A percentile compares a stretch with the other conserved stretches of the same genome.
These are phyloP conservation scores for Podila clonocystis DNA, from an alignment of 192 early-diverging fungal genomes.

Conservation along the genomic window DNA sequence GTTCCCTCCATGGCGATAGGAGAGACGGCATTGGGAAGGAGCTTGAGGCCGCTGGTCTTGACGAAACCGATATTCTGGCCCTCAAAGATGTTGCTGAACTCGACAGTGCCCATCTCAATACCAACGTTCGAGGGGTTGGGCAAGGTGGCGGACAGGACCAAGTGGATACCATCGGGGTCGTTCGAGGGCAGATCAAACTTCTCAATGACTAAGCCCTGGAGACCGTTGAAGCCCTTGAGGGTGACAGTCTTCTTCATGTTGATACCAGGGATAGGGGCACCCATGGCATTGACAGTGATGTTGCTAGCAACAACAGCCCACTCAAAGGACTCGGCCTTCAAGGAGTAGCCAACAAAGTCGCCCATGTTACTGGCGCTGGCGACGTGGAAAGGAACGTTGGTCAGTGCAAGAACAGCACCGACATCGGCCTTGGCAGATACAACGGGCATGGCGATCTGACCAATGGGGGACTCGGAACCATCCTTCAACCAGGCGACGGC, in stretches of 20 bases:
- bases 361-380: conserved; percentile 52
- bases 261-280: conserved; percentile 57
- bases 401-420: conserved; percentile 59
- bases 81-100: conserved; percentile 53
- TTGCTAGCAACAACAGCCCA: conserved; percentile 59
- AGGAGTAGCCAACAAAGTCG: conserved; percentile 59
- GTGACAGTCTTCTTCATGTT: conserved; percentile 60
- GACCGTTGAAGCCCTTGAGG: conserved; percentile 60
- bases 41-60: conserved; percentile 31
- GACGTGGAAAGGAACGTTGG: conserved; percentile 54
- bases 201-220: conserved; percentile 47
- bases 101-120: conserved; percentile 64
- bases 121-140: conserved; percentile 62
- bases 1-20: conserved; percentile 58
- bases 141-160: conserved; percentile 37
- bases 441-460: conserved; percentile 57
- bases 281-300: conserved; percentile 63
- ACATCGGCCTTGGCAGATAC: conserved; percentile 55
- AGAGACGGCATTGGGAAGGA: conserved; percentile 25
- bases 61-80: conserved; percentile 54
- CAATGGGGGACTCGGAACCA: conserved; percentile 35
- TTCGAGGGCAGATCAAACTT: conserved; percentile 63
- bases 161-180: conserved; percentile 52
- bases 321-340: conserved; percentile 55
- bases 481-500: conserved; percentile 48